Conservation (phyloP, 169 alveolate genomes). For the Plasmodium falciparum region DNA sequence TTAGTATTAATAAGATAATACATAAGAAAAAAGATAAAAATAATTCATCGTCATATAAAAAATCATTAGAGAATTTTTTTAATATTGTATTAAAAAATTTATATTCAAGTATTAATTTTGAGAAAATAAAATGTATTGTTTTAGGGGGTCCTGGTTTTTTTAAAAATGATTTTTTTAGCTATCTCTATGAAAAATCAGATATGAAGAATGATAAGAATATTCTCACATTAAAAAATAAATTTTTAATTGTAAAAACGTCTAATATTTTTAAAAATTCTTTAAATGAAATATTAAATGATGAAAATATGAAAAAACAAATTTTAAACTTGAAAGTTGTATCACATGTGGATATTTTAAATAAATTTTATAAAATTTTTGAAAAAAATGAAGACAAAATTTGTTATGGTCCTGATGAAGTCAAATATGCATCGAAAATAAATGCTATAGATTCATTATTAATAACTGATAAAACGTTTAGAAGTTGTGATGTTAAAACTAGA, state of each 20-base stretch:
- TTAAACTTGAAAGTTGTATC: constrained; percentile 49
- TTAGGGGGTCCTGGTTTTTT: constrained; percentile 67
- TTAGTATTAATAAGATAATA: constrained; percentile 24
- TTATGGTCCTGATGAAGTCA: constrained; percentile 27
- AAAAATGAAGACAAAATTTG: constrained; percentile 41
- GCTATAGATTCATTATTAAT: constrained; percentile 82
- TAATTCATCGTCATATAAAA: constrained; percentile 21
- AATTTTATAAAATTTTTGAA: constrained; percentile 49
- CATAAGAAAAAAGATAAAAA: constrained; percentile 42
- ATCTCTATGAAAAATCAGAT: constrained; percentile 39
- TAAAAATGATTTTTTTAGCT: constrained; percentile 47
- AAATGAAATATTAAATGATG: constrained; percentile 39
- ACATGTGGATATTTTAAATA: constrained; percentile 28
- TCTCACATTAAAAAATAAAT: constrained; percentile 3
- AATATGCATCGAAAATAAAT: constrained; percentile 51
- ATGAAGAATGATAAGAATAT: constrained; percentile 32
- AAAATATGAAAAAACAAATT: constrained; percentile 25
- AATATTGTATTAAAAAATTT: constrained; percentile 5
- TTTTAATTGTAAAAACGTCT: constrained; percentile 33
- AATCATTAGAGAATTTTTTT: constrained; percentile 20
- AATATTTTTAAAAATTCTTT: constrained; percentile 33
- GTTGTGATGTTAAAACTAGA: constrained; percentile 71
- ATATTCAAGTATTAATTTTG: constrained; percentile 22
- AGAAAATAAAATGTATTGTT: constrained; percentile 45
- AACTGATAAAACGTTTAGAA: constrained; percentile 78